phyloP scores from a whole-genome alignment of 2,329 filamentous ascomycete species.

The Fusarium cicatricum region DNA sequence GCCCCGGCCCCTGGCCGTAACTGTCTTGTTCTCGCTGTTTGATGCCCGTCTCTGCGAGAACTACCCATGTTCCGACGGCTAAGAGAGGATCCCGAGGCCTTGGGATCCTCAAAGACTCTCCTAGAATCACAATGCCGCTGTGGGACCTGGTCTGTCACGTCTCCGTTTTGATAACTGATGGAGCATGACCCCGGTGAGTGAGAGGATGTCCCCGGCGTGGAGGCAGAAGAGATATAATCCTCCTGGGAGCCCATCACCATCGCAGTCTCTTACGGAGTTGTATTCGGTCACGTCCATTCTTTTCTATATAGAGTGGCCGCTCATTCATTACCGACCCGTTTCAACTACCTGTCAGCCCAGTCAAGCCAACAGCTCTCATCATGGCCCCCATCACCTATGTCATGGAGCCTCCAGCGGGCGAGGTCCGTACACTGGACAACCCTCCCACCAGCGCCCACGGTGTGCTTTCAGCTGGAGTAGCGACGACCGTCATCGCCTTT shows the following conservation, averaged over 20 bases:
- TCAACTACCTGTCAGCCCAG: neutral
- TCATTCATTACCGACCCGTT: slow-evolving; percentile 8
- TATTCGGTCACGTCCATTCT: slow-evolving; percentile 12
- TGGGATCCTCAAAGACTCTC: slow-evolving; percentile 13
- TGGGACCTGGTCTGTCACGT: slow-evolving; percentile 14
- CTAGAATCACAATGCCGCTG: slow-evolving; percentile 7
- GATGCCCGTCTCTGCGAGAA: slow-evolving; percentile 2
- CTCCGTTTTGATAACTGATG: slow-evolving; percentile 7
- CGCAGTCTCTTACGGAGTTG: neutral
- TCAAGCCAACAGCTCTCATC: neutral
- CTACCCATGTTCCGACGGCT: neutral
- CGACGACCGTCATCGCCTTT: slow-evolving; percentile 35
- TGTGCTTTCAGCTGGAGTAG: slow-evolving; percentile 36
- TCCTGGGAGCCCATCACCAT: slow-evolving; percentile 14
- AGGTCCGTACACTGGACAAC: slow-evolving; percentile 33
- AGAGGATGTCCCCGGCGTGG: neutral
- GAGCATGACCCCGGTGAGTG: slow-evolving; percentile 9
- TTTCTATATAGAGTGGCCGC: slow-evolving; percentile 13
- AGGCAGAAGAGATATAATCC: slow-evolving; percentile 27
- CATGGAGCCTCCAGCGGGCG: slow-evolving; percentile 39
- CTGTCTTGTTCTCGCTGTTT: slow-evolving; percentile 4
- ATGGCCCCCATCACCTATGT: slow-evolving; percentile 69
- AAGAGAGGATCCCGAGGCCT: slow-evolving; percentile 2
- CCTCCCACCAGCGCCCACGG: slow-evolving; percentile 35
- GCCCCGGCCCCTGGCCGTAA: slow-evolving; percentile 16